Evolutionary conservation across 441 rosid genomes (phyloP).

Genomic region (Capsella rubella): DNA sequence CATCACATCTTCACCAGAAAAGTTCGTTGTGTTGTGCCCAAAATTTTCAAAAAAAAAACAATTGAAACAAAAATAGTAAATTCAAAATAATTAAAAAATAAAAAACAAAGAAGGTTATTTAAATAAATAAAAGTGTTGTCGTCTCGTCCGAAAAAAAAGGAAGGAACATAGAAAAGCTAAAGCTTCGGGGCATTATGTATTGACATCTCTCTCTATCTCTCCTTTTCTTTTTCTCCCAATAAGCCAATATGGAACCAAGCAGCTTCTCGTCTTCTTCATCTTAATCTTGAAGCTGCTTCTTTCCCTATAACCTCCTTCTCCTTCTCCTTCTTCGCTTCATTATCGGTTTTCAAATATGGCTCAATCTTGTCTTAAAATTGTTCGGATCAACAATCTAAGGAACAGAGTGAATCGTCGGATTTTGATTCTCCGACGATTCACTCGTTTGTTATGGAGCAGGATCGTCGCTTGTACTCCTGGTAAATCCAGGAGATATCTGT

Average conservation of each 20-base stretch:
- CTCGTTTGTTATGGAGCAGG: conserved; percentile 56
- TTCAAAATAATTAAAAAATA: no score
- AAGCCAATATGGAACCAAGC: conserved; percentile 48
- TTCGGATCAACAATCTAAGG: conserved; percentile 48
- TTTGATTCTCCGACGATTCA: conserved; percentile 59
- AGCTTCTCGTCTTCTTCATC: conserved; percentile 35
- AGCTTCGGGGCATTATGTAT: conserved; percentile 18
- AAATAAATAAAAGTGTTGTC: conserved; percentile 34
- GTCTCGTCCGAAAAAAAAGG: conserved; percentile 30
- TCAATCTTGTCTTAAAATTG: conserved; percentile 43
- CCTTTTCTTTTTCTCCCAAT: conserved; percentile 29
- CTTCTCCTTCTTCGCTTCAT: neutral
- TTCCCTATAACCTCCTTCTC: neutral
- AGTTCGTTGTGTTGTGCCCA: conserved; percentile 42
- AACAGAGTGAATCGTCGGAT: conserved; percentile 58
- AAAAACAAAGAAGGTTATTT: neutral
- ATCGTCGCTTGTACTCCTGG: conserved; percentile 55
- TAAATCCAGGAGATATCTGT: conserved; percentile 57
- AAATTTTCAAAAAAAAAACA: neutral
- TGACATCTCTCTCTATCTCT: conserved; percentile 12
- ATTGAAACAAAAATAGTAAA: neutral
- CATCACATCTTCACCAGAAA: conserved; percentile 42
- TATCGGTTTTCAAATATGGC: conserved; percentile 39
- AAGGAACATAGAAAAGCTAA: conserved; percentile 27
- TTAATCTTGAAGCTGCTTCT: conserved; percentile 18